phyloP scores from a whole-genome alignment of 1,284 basidiomycete species.

The Sporisorium iseilematis-ciliati region DNA sequence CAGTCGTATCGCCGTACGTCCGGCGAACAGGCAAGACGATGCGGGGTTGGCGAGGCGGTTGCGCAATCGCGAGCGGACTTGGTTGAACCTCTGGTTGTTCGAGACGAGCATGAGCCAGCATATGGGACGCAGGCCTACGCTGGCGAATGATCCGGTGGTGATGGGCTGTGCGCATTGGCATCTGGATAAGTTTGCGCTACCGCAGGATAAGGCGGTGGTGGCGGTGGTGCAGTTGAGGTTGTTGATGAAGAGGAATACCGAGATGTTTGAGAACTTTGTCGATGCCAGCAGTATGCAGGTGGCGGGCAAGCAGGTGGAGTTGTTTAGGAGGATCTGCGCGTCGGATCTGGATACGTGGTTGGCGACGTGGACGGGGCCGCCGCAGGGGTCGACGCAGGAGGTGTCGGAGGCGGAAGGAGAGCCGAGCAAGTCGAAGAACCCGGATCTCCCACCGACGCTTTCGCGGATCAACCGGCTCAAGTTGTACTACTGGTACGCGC shows the following conservation, averaged over 20 bases:
- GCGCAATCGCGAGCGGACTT: conserved; percentile 49
- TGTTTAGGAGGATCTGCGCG: conserved; percentile 43
- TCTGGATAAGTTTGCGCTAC: conserved; percentile 44
- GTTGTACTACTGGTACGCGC: conserved; percentile 55
- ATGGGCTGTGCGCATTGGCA: conserved; percentile 54
- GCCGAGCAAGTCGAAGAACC: conserved; percentile 6
- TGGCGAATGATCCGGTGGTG: conserved; percentile 55
- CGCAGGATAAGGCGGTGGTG: conserved; percentile 51
- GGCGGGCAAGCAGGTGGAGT: conserved; percentile 44
- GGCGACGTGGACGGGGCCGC: conserved; percentile 43
- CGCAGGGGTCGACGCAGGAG: conserved; percentile 9
- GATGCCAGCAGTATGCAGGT: conserved; percentile 15
- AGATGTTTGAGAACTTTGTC: conserved; percentile 53
- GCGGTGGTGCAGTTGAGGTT: conserved; percentile 51
- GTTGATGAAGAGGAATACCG: conserved; percentile 43
- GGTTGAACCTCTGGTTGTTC: conserved; percentile 58
- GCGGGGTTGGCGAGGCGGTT: conserved; percentile 27
- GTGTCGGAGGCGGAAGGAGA: neutral
- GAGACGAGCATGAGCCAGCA: conserved; percentile 56
- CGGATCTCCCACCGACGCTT: conserved; percentile 25
- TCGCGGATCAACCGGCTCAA: conserved; percentile 33
- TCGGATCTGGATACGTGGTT: conserved; percentile 51
- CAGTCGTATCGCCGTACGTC: conserved; percentile 29
- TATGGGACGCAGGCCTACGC: conserved; percentile 52
- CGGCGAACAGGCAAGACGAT: conserved; percentile 28